Percentiles rank a stretch among this genome's conserved stretches.
Evolutionary conservation across 371 early-diverging fungal genomes (phyloP).

Genomic region (Mucor mucedo): DNA sequence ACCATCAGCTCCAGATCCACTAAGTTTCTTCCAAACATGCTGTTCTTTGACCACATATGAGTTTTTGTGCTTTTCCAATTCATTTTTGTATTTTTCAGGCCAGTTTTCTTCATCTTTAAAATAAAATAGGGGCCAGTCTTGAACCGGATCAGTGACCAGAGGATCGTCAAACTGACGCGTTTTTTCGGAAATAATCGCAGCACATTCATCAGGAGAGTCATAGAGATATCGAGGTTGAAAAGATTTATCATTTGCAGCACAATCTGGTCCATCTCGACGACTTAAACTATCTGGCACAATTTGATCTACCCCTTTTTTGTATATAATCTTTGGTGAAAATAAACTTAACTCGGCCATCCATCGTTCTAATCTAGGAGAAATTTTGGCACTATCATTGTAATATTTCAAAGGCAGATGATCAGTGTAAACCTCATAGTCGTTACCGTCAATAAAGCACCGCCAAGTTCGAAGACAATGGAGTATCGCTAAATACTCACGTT

Average conservation of each 20-base stretch:
- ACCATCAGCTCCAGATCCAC: not conserved
- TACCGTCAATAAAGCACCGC: constrained; percentile 38
- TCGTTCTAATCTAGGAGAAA: constrained; percentile 30
- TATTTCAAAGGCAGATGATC: constrained; percentile 38
- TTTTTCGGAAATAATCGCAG: too few relatives aligned
- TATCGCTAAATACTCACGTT: constrained; percentile 40
- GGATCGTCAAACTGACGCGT: too few relatives aligned
- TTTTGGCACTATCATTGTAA: constrained; percentile 27
- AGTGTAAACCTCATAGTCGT: constrained; percentile 23
- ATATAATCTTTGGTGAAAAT: too few relatives aligned
- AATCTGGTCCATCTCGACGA: too few relatives aligned
- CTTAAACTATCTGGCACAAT: too few relatives aligned
- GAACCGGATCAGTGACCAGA: too few relatives aligned
- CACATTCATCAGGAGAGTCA: too few relatives aligned
- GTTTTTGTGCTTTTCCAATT: not conserved
- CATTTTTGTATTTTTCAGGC: too few relatives aligned
- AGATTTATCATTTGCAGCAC: too few relatives aligned
- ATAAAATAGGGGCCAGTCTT: constrained; percentile 9
- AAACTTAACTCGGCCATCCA: constrained; percentile 15
- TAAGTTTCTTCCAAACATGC: not conserved
- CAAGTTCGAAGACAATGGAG: constrained; percentile 33
- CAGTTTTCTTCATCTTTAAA: not conserved
- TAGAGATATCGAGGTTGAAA: too few relatives aligned
- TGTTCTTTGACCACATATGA: not conserved
- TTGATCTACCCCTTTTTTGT: too few relatives aligned